Evolutionary conservation across 495 filamentous ascomycete genomes (phyloP), one percentile per base, ranked within the genome.

Genomic region (Talaromyces liani): DNA sequence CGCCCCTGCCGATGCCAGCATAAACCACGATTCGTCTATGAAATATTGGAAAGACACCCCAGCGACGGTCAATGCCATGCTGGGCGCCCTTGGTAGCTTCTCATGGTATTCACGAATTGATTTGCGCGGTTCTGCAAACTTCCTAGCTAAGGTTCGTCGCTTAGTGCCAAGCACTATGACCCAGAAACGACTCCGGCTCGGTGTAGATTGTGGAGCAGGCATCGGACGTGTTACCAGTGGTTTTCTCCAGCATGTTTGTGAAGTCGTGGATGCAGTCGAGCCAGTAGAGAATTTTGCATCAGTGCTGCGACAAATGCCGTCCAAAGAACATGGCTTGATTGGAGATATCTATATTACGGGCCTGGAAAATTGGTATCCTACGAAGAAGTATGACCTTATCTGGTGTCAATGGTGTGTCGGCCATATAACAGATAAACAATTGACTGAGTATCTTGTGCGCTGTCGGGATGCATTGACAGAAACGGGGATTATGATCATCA

Each of bases 341-440:
- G 36, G 68, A 72, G 76, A 81, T 39, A 79, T 96, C 60, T 88
- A 84, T 70, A 91, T 88, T 61, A 69, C 87, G 12, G 90, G 91
- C 4, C 76, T 96, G 3, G 88, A 96, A 75, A 75, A 84, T 41
- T 96, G 91, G 91, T 64, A 66, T 59, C 89, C 88, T 0, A 73
- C 78, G 7, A 80, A 76, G 22, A 74, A 71, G 47, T 88, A 89
- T 65, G 81, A 76, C 63, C 56, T 80, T 41, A 78, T 93, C 60
- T 85, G 83, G 83, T 89, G 84, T 54, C 93, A 97, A 75, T 96
- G 92, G 92, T 97, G 93, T 75, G 73, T 94, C 16, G 90, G 91
- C 16, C 88, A 97, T 70, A 74, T 97, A 60, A 93, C 85, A n/a
- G 93, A 96, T 76, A 68, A 67, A 45, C 85, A 95, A 73, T 72